These are phyloP conservation scores for Eimeria sp. DNA, from an alignment of 169 alveolate species.

Conservation along the genomic window DNA sequence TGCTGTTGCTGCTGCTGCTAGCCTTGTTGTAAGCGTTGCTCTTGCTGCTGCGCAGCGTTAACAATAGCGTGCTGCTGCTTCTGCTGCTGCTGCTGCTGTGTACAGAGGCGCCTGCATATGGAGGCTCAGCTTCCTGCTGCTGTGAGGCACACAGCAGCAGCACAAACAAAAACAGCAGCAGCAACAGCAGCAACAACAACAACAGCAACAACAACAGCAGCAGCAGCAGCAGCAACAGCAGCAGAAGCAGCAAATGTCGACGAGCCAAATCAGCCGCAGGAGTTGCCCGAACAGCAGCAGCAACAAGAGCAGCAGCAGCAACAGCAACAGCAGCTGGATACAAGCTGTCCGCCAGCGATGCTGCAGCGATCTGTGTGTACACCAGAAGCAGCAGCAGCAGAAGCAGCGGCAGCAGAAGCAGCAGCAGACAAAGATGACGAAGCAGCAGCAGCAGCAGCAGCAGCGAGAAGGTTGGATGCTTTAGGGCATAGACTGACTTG, in stretches of 20 bases:
- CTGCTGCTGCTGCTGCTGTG: constrained; percentile 15
- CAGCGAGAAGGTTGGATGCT: not conserved
- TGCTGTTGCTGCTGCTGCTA: not conserved
- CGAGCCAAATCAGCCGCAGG: too few species aligned
- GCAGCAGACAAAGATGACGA: too few species aligned
- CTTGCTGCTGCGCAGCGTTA: not conserved
- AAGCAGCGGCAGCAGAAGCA: not conserved
- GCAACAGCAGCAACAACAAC: constrained; percentile 22
- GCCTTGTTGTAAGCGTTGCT: not conserved
- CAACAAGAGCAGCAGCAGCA: too few species aligned
- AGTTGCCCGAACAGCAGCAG: too few species aligned
- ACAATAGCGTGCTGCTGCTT: constrained; percentile 34
- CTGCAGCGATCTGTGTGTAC: not conserved
- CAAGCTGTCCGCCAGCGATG: not conserved
- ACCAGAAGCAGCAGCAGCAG: not conserved
- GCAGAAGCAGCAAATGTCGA: not conserved
- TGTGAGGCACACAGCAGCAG: too few species aligned
- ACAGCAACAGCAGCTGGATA: too few species aligned
- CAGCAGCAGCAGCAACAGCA: constrained; percentile 15
- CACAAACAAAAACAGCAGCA: too few species aligned
- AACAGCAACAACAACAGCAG: not conserved
- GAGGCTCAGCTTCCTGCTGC: constrained; percentile 41
- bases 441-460: too few species aligned
- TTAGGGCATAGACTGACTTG: not conserved
- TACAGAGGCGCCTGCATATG: constrained; percentile 3